Evolutionary conservation across 1,139 yeast genomes (phyloP).

Genomic region (Meyerozyma sp.): DNA sequence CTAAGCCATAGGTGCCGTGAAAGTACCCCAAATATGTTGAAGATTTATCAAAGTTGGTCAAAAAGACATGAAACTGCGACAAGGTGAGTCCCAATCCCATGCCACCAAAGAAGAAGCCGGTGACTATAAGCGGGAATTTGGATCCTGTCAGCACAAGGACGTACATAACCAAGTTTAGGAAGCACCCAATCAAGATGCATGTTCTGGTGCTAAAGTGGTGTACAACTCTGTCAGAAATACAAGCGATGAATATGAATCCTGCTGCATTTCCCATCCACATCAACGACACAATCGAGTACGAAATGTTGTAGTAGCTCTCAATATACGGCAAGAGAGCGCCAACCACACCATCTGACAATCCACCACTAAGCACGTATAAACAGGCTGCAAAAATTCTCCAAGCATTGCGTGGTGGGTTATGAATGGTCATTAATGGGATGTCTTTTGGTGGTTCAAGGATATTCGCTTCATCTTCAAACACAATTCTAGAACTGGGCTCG

Average conservation of each 20-base stretch:
- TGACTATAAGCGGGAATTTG: constrained; percentile 14
- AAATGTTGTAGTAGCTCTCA: constrained; percentile 31
- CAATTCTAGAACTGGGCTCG: background rate
- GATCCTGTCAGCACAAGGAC: constrained; percentile 33
- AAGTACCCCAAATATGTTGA: constrained; percentile 12
- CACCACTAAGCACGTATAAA: constrained; percentile 15
- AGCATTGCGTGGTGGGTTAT: constrained; percentile 7
- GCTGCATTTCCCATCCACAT: constrained; percentile 41
- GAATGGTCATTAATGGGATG: constrained; percentile 9
- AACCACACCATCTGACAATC: constrained; percentile 35
- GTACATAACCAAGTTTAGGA: constrained; percentile 31
- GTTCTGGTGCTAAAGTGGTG: constrained; percentile 36
- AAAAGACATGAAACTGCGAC: constrained; percentile 13
- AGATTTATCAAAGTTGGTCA: constrained; percentile 12
- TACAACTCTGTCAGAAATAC: constrained; percentile 27
- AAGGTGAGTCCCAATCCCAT: constrained; percentile 13
- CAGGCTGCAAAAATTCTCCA: constrained; percentile 9
- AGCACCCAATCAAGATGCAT: constrained; percentile 31
- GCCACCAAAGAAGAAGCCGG: constrained; percentile 14
- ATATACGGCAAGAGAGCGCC: constrained; percentile 41
- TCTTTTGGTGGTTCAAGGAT: constrained; percentile 12
- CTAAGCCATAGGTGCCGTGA: constrained; percentile 16
- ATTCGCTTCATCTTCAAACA: constrained; percentile 8
- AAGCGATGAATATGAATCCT: constrained; percentile 36
- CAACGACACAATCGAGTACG: constrained; percentile 38